Evolutionary conservation across 2,329 filamentous ascomycete genomes (phyloP), one percentile per base, ranked within the genome.

Genomic region (Cladorrhinum sp.): DNA sequence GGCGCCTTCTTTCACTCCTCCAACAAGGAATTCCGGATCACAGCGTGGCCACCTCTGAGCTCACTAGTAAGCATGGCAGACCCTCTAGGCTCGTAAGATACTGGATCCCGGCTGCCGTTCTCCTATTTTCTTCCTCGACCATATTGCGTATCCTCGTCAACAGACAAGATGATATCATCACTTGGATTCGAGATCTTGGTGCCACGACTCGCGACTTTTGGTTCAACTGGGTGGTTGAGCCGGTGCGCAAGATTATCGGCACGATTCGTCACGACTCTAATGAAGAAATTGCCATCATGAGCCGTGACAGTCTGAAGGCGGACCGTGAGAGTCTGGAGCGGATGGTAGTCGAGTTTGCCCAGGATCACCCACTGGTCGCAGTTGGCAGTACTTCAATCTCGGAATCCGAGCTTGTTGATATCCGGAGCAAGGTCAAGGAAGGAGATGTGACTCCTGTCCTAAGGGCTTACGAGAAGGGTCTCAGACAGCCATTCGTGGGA

Each of bases 241-340:
- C 95, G 0, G 81, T 86, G 0, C 86, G 86, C 68, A 94, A 92
- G 72, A 82, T 99, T 18, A 85, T 99, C 61, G 87, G 89, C 54
- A 99, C 95, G 0, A 98, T 99, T 67, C 87, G 94, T 4, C 95
- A 98, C 73, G 92, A 98, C 70, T 87, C 91, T 69, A 89, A 87
- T 67, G 96, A 92, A 71, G 94, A 98, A 72, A 94, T 99, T 66
- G 95, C 94, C 50, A 90, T 99, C 66, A 95, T 99, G 90, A 97
- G 92, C 76, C 91, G 92, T 62, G 89, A 94, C 67, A 97, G 92
- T 67, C 82, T 99, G 21, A 88, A 89, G 72, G 92, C 93, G 1
- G 95, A 99, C 72, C 86, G 92, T 30, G 91, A 92, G 58, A 97
- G 92, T 71, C 79, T 99, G 30, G 94, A 99, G 74, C 88, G 95